These are phyloP conservation scores for Blastobotrys serpentis DNA, from an alignment of 1,139 yeast genomes.

Conservation along the genomic window DNA sequence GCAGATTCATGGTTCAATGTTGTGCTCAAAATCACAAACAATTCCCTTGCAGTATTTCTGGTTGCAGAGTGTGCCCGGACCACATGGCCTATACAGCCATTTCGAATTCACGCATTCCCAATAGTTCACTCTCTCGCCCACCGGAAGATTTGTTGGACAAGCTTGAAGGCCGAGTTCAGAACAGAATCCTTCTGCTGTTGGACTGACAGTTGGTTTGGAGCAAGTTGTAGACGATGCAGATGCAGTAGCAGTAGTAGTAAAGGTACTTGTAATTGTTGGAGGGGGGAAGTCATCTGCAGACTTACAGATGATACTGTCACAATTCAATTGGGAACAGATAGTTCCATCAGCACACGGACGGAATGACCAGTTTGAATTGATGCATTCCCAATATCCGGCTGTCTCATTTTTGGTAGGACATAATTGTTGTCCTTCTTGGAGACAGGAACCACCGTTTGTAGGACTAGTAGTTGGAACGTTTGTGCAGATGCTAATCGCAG, in stretches of 20 bases:
- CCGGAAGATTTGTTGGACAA: conserved; percentile 2
- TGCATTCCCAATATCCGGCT: conserved; percentile 8
- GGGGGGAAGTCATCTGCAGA: too few relatives aligned
- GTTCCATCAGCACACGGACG: conserved; percentile 3
- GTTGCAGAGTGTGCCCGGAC: conserved; percentile 3
- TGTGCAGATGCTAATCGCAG: not conserved
- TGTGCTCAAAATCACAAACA: conserved; percentile 5
- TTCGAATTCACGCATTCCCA: conserved; percentile 4
- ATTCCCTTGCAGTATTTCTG: not conserved
- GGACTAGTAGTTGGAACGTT: not conserved
- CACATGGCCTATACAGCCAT: conserved; percentile 7
- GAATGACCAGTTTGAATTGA: not conserved
- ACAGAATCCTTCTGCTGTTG: not conserved
- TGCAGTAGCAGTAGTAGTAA: not conserved
- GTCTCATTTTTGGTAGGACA: not conserved
- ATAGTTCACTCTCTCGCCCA: not conserved
- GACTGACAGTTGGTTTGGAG: not conserved
- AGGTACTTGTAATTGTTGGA: not conserved
- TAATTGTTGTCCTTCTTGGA: not conserved
- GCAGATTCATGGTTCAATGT: not conserved
- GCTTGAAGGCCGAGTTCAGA: not conserved
- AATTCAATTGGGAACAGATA: not conserved
- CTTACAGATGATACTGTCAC: not conserved
- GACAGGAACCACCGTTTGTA: not conserved
- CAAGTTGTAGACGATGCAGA: not conserved